These are phyloP conservation scores for Xylariaceae sp. DNA, from an alignment of 2,329 filamentous ascomycete genomes.

Conservation along the genomic window DNA sequence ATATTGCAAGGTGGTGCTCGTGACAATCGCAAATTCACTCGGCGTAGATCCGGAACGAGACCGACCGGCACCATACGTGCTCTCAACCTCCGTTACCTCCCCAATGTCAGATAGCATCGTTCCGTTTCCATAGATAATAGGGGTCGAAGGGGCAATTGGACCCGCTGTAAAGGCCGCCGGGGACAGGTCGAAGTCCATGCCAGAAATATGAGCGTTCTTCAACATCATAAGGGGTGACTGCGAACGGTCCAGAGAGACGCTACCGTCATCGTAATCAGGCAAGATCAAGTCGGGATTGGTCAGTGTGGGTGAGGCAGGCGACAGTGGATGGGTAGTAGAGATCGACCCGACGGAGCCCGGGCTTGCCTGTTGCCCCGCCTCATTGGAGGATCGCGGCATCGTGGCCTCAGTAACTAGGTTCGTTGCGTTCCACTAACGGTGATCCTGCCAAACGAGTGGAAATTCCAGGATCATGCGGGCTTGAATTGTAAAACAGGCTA, in stretches of 20 bases:
- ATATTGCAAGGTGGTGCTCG: conserved; percentile 31
- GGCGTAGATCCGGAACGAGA: conserved; percentile 35
- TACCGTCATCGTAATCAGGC: conserved; percentile 63
- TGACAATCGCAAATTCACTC: conserved; percentile 29
- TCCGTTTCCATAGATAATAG: conserved; percentile 65
- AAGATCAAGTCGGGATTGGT: conserved; percentile 95
- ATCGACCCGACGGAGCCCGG: conserved; percentile 19
- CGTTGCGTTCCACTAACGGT: conserved; percentile 13
- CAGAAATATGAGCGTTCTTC: conserved; percentile 42
- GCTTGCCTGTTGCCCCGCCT: conserved; percentile 18
- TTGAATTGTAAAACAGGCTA: not conserved
- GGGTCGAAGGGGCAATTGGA: conserved; percentile 52
- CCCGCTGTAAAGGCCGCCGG: conserved; percentile 38
- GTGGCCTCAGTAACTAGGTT: conserved; percentile 12
- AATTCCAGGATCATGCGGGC: conserved; percentile 1
- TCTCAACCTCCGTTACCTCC: conserved; percentile 52
- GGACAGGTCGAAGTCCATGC: conserved; percentile 44
- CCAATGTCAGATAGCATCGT: conserved; percentile 66
- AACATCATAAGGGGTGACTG: conserved; percentile 51
- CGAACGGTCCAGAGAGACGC: conserved; percentile 49
- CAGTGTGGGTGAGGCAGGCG: conserved; percentile 75
- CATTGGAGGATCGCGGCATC: conserved; percentile 28
- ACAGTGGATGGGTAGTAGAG: conserved; percentile 39
- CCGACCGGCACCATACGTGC: conserved; percentile 42
- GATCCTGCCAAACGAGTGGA: not conserved